Evolutionary conservation across 2,329 filamentous ascomycete genomes (phyloP).

Genomic region (Penicillium sp.): DNA sequence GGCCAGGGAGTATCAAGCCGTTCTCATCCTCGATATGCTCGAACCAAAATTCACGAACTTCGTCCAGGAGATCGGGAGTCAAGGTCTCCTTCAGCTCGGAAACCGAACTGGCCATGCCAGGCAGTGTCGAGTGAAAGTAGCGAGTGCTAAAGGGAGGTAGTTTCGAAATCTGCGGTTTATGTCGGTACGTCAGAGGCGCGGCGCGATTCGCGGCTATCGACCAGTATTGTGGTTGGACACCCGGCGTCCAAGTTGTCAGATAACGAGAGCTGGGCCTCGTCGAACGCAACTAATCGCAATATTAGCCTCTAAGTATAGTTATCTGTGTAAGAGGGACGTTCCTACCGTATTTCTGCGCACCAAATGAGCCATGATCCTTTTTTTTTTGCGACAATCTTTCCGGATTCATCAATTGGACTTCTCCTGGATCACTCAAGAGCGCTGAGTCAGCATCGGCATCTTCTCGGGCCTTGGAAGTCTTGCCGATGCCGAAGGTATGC

Average conservation of each 20-base stretch:
- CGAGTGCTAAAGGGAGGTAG: background rate
- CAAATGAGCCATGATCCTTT: constrained; percentile 10
- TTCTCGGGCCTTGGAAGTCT: background rate
- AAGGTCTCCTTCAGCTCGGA: constrained; percentile 16
- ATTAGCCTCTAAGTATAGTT: background rate
- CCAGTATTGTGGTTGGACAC: background rate
- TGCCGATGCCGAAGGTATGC: background rate
- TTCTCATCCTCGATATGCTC: constrained; percentile 19
- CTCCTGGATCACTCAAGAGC: no score
- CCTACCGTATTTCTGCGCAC: constrained; percentile 8
- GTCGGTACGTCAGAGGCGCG: background rate
- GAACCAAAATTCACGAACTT: constrained; percentile 29
- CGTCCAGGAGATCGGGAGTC: constrained; percentile 20
- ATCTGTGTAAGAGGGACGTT: no score
- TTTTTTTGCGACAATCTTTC: background rate
- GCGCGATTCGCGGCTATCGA: background rate
- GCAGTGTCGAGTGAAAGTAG: constrained; percentile 7
- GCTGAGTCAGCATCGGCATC: constrained; percentile 9
- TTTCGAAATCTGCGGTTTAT: background rate
- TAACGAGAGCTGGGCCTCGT: background rate
- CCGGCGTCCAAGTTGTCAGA: background rate
- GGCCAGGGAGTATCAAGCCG: constrained; percentile 19
- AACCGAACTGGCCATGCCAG: constrained; percentile 4
- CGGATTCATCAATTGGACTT: background rate
- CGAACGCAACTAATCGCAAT: background rate